Conservation (phyloP, 306 rosid species). For the Vigna radiata region DNA sequence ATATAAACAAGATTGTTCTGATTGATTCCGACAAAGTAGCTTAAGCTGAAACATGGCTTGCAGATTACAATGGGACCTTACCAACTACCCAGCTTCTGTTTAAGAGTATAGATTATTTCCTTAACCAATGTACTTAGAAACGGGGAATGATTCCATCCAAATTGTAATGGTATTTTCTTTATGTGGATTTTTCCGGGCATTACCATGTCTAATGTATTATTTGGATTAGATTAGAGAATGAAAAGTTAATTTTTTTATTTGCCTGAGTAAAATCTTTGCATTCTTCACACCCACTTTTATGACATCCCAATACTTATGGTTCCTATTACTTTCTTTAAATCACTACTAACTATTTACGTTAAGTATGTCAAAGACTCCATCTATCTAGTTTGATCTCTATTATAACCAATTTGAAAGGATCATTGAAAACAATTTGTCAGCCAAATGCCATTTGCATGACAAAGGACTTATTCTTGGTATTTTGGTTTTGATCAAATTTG, state of each 20-base stretch:
- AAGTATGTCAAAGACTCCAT: not conserved
- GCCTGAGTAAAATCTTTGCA: not conserved
- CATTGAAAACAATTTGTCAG: not conserved
- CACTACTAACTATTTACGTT: not conserved
- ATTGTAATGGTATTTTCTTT: not conserved
- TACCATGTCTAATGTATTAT: not conserved
- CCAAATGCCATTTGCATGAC: slow-evolving; percentile 1
- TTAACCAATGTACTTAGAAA: not conserved
- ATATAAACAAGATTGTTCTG: slow-evolving; percentile 2
- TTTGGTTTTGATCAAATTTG: slow-evolving; percentile 2
- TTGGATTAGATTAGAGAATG: not conserved
- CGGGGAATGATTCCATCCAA: not conserved
- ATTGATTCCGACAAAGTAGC: slow-evolving; percentile 31
- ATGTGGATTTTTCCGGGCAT: not conserved
- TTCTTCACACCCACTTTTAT: not conserved
- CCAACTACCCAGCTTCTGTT: slow-evolving; percentile 24
- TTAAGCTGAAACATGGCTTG: slow-evolving; percentile 14
- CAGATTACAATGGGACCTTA: slow-evolving; percentile 5
- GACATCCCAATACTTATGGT: not conserved
- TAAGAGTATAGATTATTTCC: slow-evolving; percentile 18
- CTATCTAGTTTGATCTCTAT: not conserved
- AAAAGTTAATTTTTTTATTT: not conserved
- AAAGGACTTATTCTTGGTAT: not conserved
- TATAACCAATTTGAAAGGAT: not conserved
- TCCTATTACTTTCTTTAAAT: not conserved